Percentiles rank a stretch among this genome's conserved stretches.
These are phyloP conservation scores for Bryoglossum gracile DNA, from an alignment of 495 filamentous ascomycete species.

Conservation along the genomic window DNA sequence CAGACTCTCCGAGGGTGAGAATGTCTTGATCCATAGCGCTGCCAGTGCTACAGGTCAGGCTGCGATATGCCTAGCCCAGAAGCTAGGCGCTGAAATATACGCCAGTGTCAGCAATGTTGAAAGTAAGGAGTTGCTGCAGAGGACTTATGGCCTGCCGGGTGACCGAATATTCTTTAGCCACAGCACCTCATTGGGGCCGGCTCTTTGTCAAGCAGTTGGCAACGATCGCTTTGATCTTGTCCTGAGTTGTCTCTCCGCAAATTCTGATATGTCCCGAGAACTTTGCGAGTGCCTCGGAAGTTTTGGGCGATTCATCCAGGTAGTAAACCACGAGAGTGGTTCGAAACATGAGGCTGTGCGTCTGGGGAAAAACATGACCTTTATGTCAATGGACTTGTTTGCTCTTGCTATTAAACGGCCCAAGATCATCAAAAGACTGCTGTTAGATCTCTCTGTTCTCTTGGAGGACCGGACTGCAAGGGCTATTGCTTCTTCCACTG, in stretches of 20 bases:
- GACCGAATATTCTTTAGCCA: conserved; percentile 45
- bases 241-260: conserved; percentile 42
- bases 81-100: conserved; percentile 50
- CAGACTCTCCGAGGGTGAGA: conserved; percentile 42
- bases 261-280: conserved; percentile 36
- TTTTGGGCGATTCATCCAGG: conserved; percentile 43
- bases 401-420: conserved; percentile 33
- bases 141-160: conserved; percentile 41
- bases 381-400: conserved; percentile 41
- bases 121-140: conserved; percentile 42
- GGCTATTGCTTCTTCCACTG: conserved; percentile 34
- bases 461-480: conserved; percentile 34
- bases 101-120: conserved; percentile 45
- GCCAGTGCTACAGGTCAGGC: conserved; percentile 55
- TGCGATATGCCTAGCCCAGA: conserved; percentile 48
- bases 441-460: conserved; percentile 35
- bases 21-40: conserved; percentile 52
- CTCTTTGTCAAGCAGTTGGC: conserved; percentile 32
- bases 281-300: conserved; percentile 42
- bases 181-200: conserved; percentile 28
- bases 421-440: conserved; percentile 30
- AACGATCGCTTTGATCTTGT: conserved; percentile 49
- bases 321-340: conserved; percentile 32
- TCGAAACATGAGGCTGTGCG: conserved; percentile 27
- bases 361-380: conserved; percentile 38